phyloP scores from a whole-genome alignment of 371 early-diverging fungal species.

The Capniomyces stellatus region DNA sequence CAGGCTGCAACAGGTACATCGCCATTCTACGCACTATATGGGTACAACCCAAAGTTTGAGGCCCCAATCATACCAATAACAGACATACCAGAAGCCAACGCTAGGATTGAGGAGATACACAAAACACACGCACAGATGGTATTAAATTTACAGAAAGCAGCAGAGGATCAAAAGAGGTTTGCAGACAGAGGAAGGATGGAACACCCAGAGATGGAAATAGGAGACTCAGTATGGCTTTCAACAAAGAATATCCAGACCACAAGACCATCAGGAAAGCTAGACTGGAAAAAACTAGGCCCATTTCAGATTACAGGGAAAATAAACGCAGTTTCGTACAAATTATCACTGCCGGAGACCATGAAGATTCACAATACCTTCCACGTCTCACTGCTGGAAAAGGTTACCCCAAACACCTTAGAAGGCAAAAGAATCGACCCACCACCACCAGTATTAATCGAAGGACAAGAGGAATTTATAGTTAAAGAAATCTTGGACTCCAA shows the following conservation, averaged over 20 bases:
- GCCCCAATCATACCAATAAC: background rate
- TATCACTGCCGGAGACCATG: background rate
- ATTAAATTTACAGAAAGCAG: background rate
- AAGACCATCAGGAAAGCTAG: background rate
- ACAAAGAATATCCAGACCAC: background rate
- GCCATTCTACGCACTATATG: constrained; percentile 2
- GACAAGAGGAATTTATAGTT: background rate
- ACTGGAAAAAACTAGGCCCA: constrained; percentile 1
- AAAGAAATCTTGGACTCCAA: constrained; percentile 1
- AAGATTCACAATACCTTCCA: background rate
- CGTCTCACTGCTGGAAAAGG: background rate
- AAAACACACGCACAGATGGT: background rate
- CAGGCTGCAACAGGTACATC: background rate
- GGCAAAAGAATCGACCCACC: background rate
- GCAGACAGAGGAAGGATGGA: background rate
- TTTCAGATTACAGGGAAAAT: background rate
- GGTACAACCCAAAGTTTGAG: constrained; percentile 3
- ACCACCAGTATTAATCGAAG: constrained; percentile 1
- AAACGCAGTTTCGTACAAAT: background rate
- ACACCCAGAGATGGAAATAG: background rate
- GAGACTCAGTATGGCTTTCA: constrained; percentile 1
- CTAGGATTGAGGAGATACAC: background rate
- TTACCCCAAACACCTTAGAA: background rate
- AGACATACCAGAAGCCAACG: background rate
- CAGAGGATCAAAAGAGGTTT: background rate